Conservation (phyloP, 2,329 filamentous ascomycete species). For the Trichoderma sp. region DNA sequence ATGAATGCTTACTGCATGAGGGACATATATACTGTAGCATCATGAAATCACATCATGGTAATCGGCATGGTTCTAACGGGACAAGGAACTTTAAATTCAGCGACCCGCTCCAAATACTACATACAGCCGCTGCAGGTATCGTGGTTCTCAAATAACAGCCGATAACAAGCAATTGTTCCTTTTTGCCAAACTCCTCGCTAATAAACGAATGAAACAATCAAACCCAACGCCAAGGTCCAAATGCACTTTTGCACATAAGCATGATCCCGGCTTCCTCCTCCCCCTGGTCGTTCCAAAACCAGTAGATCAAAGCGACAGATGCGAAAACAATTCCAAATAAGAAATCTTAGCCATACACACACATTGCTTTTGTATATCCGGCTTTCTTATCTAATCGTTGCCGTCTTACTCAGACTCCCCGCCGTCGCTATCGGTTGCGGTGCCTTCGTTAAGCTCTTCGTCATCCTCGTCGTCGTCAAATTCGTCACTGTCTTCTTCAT, state of each 20-base stretch:
- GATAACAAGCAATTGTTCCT: not conserved
- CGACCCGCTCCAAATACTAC: not conserved
- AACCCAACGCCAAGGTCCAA: not conserved
- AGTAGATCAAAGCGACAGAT: not conserved
- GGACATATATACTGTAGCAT: not conserved
- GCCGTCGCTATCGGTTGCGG: slow-evolving; percentile 49
- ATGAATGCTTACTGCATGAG: not conserved
- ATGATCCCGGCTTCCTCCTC: not conserved
- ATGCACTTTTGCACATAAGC: not conserved
- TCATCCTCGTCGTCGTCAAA: slow-evolving; percentile 49
- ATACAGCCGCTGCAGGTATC: not conserved
- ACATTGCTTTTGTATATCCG: not conserved
- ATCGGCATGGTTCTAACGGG: not conserved
- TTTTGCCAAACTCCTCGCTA: slow-evolving; percentile 26
- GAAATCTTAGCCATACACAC: not conserved
- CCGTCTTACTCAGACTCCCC: slow-evolving; percentile 33
- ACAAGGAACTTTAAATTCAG: not conserved
- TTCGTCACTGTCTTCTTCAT: slow-evolving; percentile 54
- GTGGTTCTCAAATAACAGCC: not conserved
- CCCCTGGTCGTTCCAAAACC: not conserved
- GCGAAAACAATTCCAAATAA: slow-evolving; percentile 3
- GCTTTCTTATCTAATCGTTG: not conserved
- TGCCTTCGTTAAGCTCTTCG: slow-evolving; percentile 52
- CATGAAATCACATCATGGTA: not conserved
- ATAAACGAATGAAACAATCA: slow-evolving; percentile 4